Base-by-base conservation (phyloP, 1,284 basidiomycete genomes). In the Cryptococcus deneoformans region DNA sequence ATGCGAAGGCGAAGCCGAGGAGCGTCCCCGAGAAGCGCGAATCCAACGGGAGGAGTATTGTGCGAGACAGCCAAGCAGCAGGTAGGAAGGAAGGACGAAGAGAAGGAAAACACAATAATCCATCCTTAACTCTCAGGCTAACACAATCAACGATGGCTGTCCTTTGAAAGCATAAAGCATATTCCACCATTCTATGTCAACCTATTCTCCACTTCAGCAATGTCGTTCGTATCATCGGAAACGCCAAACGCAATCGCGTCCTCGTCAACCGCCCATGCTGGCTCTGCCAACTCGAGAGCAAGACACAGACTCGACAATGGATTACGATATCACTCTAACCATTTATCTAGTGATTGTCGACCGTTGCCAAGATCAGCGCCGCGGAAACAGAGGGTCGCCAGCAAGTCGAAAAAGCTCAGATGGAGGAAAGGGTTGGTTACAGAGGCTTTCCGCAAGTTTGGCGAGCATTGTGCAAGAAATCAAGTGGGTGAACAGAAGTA, bases 401-500 rank as follows among this genome's bases (percentile, higher is more conserved):
- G 40, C 39, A 51, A 42, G 24, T 38, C 49, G 9, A 51, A 56
- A 53, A 38, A 35, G 2, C 34, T 54, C 20, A 61, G 53, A 49
- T 64, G 61, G 50, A 56, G 62, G 20, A 58, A 55, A 36, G 66
- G 64, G 10, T 65, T 67, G 63, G 69, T 74, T 6, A 63, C 61
- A 24, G 68, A 70, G 50, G 69, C 58, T 3, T 78, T 76, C 55
- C 57, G 71, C 35, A 61, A 63, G 36, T 78, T 78, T 50, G 77
- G 77, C n/a, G 69, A 76, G 56, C 77, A 78, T 59, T 76, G 74
- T 44, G 76, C 77, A 0, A 58, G 77, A 45, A 77, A 77, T 67
- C 77, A 78, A 59, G 77, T 77, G 24, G n/a, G 50, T 52, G 69
- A 29, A 16, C 42, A 47, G 45, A 46, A 24, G 11, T 12, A 40